Base-by-base conservation (phyloP, 495 filamentous ascomycete genomes). In the Penicillium maclennaniae region DNA sequence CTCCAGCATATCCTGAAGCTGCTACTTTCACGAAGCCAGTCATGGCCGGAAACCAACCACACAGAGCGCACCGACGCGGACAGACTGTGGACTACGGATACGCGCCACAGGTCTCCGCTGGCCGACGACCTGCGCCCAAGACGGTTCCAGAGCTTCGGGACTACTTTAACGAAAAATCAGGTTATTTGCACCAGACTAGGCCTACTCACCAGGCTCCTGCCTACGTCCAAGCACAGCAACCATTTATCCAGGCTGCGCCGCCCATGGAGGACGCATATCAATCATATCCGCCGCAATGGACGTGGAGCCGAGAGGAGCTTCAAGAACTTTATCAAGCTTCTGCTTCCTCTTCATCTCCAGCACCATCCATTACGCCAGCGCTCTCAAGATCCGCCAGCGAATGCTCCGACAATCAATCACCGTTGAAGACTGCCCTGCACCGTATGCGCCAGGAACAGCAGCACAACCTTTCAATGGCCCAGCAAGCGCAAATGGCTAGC, bases 1-100 rank as follows among this genome's bases (percentile, higher is more conserved):
- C 89, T 62, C 90, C 91, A 51, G 81, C 82, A 52, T 79, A 78
- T 59, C 87, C 86, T 70, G 86, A 89, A 65, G 79, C 80, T 47
- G 74, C 78, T 51, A 43, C 34, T 12, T 8, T 21, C 19, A 44
- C 51, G 20, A 40, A 20, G 31, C 43, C 51, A 49, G 7, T 31
- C 28, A 62, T 62, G 55, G 42, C 48, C 37, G 50, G 45, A 31
- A 57, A 55, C 26, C 61, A 56, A 21, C 28, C 55, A 21, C 51
- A 49, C 53, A 58, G 63, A 43, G 73, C 78, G 65, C 87, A 92
- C 67, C 71, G 87, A 70, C 81, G 88, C 69, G 88, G 88, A 61
- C 84, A 88, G 73, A 91, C 87, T 70, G 74, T 93, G 51, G 88
- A 91, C 74, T 83, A 83, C 51, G 76, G 82, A 54, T 69, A 78